Conservation (phyloP, 148 eudicot species). For the Chenopodium album region DNA sequence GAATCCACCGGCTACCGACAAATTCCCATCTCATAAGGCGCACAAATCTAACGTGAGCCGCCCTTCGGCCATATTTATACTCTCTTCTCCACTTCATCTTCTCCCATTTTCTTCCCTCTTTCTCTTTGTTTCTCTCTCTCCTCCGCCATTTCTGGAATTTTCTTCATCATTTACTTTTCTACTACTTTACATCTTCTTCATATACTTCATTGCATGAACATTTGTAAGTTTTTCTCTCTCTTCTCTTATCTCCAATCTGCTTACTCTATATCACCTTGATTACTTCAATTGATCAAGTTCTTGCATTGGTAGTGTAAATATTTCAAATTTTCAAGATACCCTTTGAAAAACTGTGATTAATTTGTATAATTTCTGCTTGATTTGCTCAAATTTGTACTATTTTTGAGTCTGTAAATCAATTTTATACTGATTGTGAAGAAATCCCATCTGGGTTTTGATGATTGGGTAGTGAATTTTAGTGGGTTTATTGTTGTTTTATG, state of each 20-base stretch:
- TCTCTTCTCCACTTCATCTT: not conserved
- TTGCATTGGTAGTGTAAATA: not conserved
- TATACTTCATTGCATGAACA: not conserved
- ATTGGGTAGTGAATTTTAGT: not conserved
- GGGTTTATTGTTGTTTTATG: constrained; percentile 22
- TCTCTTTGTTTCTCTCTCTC: not conserved
- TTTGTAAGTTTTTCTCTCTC: constrained; percentile 7
- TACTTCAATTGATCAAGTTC: not conserved
- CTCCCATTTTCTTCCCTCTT: not conserved
- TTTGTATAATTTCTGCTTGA: not conserved
- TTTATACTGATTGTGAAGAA: constrained; percentile 13
- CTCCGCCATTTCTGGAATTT: constrained; percentile 5
- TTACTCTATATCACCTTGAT: not conserved
- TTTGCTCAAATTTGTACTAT: not conserved
- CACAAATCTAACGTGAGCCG: constrained; percentile 15
- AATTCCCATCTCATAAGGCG: not conserved
- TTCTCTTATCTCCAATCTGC: not conserved
- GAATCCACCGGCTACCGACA: constrained; percentile 15
- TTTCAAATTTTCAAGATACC: not conserved
- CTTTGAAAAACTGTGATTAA: not conserved
- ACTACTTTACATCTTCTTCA: not conserved
- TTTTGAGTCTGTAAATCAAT: not conserved
- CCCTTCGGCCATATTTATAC: constrained; percentile 4
- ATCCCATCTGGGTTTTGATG: constrained; percentile 27
- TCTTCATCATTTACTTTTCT: not conserved